phyloP scores from a whole-genome alignment of 192 early-diverging fungal species.

The Entophlyctis helioformis region DNA sequence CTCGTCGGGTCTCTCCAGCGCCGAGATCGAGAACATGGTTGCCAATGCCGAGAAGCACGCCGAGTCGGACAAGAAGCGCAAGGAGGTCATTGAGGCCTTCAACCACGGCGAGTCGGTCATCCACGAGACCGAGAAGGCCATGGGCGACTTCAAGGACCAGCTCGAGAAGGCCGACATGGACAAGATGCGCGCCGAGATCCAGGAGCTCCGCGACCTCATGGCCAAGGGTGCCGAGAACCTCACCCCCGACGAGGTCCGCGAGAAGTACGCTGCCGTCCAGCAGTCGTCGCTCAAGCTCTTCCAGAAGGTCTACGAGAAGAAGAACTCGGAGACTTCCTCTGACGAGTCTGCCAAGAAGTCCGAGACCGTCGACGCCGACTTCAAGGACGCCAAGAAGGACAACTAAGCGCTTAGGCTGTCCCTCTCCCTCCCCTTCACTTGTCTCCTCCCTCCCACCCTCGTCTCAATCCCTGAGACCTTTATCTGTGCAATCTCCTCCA shows the following conservation, averaged over 20 bases:
- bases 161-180: conserved; percentile 73
- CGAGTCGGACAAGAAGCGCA: conserved; percentile 83
- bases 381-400: conserved; percentile 54
- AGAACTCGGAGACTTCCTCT: conserved; percentile 11
- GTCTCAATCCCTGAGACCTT: too few species aligned
- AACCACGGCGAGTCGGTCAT: conserved; percentile 90
- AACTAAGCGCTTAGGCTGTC: too few species aligned
- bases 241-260: conserved; percentile 79
- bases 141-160: conserved; percentile 95
- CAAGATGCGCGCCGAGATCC: conserved; percentile 77
- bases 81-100: conserved; percentile 87
- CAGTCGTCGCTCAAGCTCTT: conserved; percentile 88
- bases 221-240: conserved; percentile 58
- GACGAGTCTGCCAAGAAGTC: conserved; percentile 9
- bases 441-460: too few species aligned
- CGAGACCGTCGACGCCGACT: conserved; percentile 55
- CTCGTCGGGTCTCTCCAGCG: conserved; percentile 80
- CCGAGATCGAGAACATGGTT: conserved; percentile 98
- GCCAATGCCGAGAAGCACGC: conserved; percentile 79
- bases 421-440: too few species aligned
- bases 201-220: conserved; percentile 65
- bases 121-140: conserved; percentile 86
- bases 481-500: too few species aligned
- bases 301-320: conserved; percentile 93
- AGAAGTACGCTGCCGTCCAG: conserved; percentile 76